Evolutionary conservation across 78 protist genomes (phyloP), one percentile per base, ranked within the genome.

Genomic region (Dictyostelium brefeldianum): DNA sequence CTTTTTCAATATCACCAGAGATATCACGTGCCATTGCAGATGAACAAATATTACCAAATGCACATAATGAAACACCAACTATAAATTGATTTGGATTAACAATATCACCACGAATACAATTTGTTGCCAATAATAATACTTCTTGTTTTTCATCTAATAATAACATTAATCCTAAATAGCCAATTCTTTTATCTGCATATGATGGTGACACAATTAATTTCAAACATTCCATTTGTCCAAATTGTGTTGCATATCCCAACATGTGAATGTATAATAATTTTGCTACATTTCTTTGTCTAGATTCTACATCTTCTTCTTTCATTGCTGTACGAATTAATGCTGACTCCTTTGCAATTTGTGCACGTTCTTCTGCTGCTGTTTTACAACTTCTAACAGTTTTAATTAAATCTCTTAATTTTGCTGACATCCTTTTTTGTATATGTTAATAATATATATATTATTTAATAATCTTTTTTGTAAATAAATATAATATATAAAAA

Each of bases 251-350:
- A 80, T 97, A 97, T 47, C 99, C 99, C 14, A 99, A 98, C 99
- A 99, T 98, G 93, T 98, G 98, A 78, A 99, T 97, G 89, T 97
- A 99, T 27, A 99, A 91, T 56, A 99, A 96, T 94, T 99, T 99
- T 51, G 98, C 98, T 25, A 99, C 98, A 62, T 98, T 98, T 62
- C 99, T 92, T 64, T 90, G 92, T 29, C 99, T 89, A 67, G 96
- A 83, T 22, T 94, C 95, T 18, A 54, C n/a, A 78, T 97, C 97
- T 20, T 96, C 98, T 50, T 96, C 97, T 51, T 97, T 97, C 95
- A 98, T 96, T 20, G 98, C 90, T 3, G 98, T 98, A 20, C 99
- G 98, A 65, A 98, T 98, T 0, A 77, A 65, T 3, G 99, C 99
- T 64, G 97, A 95, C 53, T 99, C 99, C 22, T 92, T 96, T 57